phyloP scores from a whole-genome alignment of 1,284 basidiomycete genomes.

The Ganoderma sp. region DNA sequence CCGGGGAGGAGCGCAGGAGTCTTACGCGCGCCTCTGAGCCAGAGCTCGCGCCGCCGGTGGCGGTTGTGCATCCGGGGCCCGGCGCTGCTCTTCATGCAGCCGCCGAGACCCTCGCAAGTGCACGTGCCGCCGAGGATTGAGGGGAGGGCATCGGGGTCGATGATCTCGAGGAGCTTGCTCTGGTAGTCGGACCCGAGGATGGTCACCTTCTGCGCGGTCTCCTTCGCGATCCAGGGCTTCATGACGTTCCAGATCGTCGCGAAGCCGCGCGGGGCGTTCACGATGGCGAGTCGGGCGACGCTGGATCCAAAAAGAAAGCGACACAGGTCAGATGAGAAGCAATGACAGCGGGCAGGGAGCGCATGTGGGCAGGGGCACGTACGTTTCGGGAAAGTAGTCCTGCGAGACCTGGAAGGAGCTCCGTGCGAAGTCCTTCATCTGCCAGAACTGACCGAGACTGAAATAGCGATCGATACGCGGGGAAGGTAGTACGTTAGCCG shows the following conservation, averaged over 20 bases:
- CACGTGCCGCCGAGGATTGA: conserved; percentile 54
- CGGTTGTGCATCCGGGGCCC: conserved; percentile 75
- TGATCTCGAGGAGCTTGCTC: conserved; percentile 56
- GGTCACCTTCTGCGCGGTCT: conserved; percentile 69
- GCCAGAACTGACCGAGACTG: conserved; percentile 73
- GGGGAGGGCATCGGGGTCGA: conserved; percentile 61
- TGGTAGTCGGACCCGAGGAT: conserved; percentile 66
- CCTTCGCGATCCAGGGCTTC: conserved; percentile 73
- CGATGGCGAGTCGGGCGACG: conserved; percentile 70
- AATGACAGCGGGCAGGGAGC: neutral
- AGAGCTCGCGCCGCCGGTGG: conserved; percentile 54
- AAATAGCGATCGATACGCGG: neutral
- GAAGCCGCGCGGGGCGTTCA: conserved; percentile 75
- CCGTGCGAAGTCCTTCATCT: conserved; percentile 66
- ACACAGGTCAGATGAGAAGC: conserved; percentile 6
- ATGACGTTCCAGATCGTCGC: conserved; percentile 71
- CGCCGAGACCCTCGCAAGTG: conserved; percentile 57
- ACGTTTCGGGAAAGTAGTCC: conserved; percentile 80
- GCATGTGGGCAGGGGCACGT: conserved; percentile 58
- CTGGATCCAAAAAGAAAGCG: conserved; percentile 38
- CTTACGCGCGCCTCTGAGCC: conserved; percentile 40
- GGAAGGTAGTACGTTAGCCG: neutral
- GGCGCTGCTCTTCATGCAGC: conserved; percentile 64
- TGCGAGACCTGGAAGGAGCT: conserved; percentile 73
- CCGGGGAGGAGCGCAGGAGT: conserved; percentile 31